Conservation (phyloP, 495 filamentous ascomycete species). For the Amniculicola lignicola region DNA sequence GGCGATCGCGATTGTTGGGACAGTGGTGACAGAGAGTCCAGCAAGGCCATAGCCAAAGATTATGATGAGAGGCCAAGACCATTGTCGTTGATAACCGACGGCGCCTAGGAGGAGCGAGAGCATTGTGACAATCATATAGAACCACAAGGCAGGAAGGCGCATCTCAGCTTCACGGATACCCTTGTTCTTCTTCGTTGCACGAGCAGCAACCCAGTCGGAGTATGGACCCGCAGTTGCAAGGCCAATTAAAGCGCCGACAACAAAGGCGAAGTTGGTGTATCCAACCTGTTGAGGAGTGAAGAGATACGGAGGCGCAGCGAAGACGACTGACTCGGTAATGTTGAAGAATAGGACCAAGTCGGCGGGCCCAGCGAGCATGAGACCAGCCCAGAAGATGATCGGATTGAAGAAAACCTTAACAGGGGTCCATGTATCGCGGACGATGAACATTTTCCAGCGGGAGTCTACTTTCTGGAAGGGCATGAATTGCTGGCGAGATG, state of each 20-base stretch:
- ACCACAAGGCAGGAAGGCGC: constrained; percentile 55
- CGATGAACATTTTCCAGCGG: constrained; percentile 43
- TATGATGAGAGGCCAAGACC: constrained; percentile 54
- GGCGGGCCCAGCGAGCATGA: constrained; percentile 58
- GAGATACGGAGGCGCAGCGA: constrained; percentile 56
- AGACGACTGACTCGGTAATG: constrained; percentile 57
- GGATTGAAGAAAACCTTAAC: constrained; percentile 57
- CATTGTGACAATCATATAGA: constrained; percentile 53
- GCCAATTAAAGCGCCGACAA: constrained; percentile 55
- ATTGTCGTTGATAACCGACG: constrained; percentile 54
- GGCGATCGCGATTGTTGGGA: constrained; percentile 57
- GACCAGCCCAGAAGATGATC: constrained; percentile 57
- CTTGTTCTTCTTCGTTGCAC: constrained; percentile 53
- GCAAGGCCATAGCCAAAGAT: constrained; percentile 53
- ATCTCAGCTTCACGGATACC: constrained; percentile 61
- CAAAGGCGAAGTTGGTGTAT: constrained; percentile 47
- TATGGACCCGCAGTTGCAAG: constrained; percentile 54
- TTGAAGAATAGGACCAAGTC: constrained; percentile 60
- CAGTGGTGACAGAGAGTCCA: constrained; percentile 53
- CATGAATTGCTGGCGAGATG: constrained; percentile 53
- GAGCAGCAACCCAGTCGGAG: constrained; percentile 56
- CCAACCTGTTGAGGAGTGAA: constrained; percentile 44
- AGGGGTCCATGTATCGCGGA: constrained; percentile 48
- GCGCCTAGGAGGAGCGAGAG: constrained; percentile 56
- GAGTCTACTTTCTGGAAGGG: constrained; percentile 46